These are phyloP conservation scores for Ophiostoma tasmaniense DNA, from an alignment of 2,329 filamentous ascomycete genomes.

Conservation along the genomic window DNA sequence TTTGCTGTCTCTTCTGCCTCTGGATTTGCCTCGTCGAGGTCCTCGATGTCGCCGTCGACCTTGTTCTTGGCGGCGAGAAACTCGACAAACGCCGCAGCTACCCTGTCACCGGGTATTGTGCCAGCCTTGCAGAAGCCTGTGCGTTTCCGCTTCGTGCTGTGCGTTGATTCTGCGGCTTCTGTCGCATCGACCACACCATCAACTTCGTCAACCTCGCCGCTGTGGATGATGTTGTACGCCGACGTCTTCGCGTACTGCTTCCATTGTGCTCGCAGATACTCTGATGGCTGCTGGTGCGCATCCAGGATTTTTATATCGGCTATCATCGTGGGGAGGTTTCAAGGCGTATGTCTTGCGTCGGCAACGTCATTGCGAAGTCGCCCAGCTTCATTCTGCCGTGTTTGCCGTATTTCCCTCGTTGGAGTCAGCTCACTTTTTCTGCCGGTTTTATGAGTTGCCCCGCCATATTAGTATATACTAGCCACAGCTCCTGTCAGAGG, in stretches of 20 bases:
- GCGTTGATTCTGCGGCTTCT: too few species aligned
- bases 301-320: conserved; percentile 49
- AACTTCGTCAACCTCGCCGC: conserved; percentile 52
- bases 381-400: not conserved
- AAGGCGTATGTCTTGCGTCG: not conserved
- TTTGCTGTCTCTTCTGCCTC: not conserved
- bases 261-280: conserved; percentile 60
- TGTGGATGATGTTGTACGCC: conserved; percentile 39
- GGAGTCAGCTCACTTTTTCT: not conserved
- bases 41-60: conserved; percentile 13
- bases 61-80: conserved; percentile 26
- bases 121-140: conserved; percentile 37
- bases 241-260: conserved; percentile 63
- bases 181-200: conserved; percentile 38
- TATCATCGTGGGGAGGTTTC: conserved; percentile 28
- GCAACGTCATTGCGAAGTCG: not conserved
- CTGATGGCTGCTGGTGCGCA: conserved; percentile 69
- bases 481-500: not conserved
- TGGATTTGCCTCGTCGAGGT: not conserved
- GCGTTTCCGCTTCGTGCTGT: not conserved
- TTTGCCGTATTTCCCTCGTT: not conserved
- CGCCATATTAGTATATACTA: conserved; percentile 10
- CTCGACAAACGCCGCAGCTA: conserved; percentile 37
- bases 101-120: conserved; percentile 34
- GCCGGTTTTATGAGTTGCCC: conserved; percentile 12